Percentiles rank a stretch among this genome's conserved stretches.
phyloP scores from a whole-genome alignment of 1,284 basidiomycete species.

The Sporisorium sorghi region DNA sequence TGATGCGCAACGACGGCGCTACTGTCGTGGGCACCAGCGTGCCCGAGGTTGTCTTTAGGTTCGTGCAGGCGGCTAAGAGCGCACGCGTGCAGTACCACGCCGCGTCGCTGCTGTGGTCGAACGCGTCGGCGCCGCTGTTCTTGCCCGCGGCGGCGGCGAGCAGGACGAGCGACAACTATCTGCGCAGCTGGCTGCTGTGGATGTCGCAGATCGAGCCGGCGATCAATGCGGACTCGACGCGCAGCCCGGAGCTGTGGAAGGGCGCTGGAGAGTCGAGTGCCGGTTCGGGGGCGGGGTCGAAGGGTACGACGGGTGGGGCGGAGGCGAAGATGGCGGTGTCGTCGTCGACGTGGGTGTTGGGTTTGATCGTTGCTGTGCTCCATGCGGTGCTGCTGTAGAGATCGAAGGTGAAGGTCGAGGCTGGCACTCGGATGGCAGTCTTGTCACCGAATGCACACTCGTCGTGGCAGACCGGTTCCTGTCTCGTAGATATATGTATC shows the following conservation, averaged over 20 bases:
- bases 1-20: conserved; percentile 50
- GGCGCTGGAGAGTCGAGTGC: neutral
- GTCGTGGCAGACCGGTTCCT: neutral
- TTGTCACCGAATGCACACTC: neutral
- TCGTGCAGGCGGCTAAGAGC: conserved; percentile 38
- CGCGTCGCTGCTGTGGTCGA: conserved; percentile 1
- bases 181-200: conserved; percentile 45
- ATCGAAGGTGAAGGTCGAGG: neutral
- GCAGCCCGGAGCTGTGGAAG: conserved; percentile 42
- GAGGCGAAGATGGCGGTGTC: neutral
- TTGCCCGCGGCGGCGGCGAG: conserved; percentile 21
- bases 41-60: conserved; percentile 38
- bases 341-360: neutral
- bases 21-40: conserved; percentile 34
- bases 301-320: neutral
- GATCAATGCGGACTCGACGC: conserved; percentile 23
- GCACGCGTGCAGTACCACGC: conserved; percentile 34
- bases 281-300: neutral
- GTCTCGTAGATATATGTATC: neutral
- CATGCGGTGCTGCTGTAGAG: neutral
- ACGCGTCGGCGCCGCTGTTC: conserved; percentile 17
- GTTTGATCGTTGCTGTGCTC: neutral
- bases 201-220: conserved; percentile 34
- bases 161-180: conserved; percentile 26
- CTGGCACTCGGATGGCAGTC: neutral